These are phyloP conservation scores for Fennellomyces sp. DNA, from an alignment of 371 early-diverging fungal genomes.

Conservation along the genomic window DNA sequence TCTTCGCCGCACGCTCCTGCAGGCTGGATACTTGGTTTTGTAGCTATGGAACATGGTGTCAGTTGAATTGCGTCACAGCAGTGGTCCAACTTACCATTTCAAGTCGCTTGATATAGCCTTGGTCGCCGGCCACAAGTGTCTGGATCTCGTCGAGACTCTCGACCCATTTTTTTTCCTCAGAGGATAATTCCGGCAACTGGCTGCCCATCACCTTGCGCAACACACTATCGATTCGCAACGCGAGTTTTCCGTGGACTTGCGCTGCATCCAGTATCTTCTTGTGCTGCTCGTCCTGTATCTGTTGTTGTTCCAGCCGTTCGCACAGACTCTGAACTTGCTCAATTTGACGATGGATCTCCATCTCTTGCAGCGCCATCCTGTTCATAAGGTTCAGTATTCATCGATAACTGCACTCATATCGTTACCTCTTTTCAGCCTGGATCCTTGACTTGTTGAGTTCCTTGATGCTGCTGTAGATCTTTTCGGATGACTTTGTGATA, in stretches of 20 bases:
- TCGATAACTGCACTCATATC: too few relatives aligned
- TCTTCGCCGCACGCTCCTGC: neutral
- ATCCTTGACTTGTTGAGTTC: slow-evolving; percentile 5
- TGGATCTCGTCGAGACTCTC: slow-evolving; percentile 19
- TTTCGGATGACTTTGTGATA: slow-evolving; percentile 28
- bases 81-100: slow-evolving; percentile 15
- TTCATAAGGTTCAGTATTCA: too few relatives aligned
- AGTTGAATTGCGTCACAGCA: too few relatives aligned
- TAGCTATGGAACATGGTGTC: too few relatives aligned
- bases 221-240: slow-evolving; percentile 22
- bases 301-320: slow-evolving; percentile 3
- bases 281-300: slow-evolving; percentile 4
- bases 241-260: slow-evolving; percentile 14
- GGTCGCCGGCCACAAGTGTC: slow-evolving; percentile 15
- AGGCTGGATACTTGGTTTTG: neutral
- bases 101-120: slow-evolving; percentile 16
- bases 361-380: slow-evolving; percentile 14
- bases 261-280: slow-evolving; percentile 12
- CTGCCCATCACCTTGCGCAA: slow-evolving; percentile 14
- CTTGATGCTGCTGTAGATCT: slow-evolving; percentile 25
- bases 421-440: slow-evolving; percentile 14
- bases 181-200: slow-evolving; percentile 16
- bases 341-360: slow-evolving; percentile 18
- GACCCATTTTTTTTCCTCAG: slow-evolving; percentile 26
- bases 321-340: neutral